Percentiles rank a stretch among this genome's conserved stretches.
These are phyloP conservation scores for Staphylotrichum longicolle DNA, from an alignment of 495 filamentous ascomycete species.

Conservation along the genomic window DNA sequence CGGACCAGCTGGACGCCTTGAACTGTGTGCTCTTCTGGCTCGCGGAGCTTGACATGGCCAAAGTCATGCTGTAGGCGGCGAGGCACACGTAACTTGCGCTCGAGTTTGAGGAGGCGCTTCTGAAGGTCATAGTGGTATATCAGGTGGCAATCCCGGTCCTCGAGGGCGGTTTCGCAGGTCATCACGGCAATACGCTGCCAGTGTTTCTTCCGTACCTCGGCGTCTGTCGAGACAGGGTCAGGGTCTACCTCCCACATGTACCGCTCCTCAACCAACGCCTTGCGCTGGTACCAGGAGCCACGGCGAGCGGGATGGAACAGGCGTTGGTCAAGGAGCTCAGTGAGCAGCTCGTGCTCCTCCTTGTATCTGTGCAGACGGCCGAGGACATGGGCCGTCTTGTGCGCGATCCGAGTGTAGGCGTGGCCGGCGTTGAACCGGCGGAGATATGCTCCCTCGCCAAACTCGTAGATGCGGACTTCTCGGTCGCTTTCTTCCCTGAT, in stretches of 20 bases:
- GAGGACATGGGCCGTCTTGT: conserved; percentile 77
- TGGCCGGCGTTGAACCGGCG: conserved; percentile 89
- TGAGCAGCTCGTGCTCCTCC: conserved; percentile 71
- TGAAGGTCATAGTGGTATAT: conserved; percentile 94
- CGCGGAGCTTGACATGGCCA: conserved; percentile 70
- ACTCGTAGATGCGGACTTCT: conserved; percentile 77
- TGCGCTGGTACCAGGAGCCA: conserved; percentile 94
- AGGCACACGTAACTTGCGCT: conserved; percentile 77
- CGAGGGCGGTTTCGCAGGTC: conserved; percentile 85
- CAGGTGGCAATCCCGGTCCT: conserved; percentile 83
- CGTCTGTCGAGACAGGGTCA: conserved; percentile 31
- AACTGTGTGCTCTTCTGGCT: conserved; percentile 70
- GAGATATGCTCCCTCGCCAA: conserved; percentile 84
- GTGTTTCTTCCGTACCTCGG: conserved; percentile 64
- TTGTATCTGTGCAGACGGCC: conserved; percentile 78
- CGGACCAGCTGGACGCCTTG: conserved; percentile 73
- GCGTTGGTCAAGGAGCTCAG: conserved; percentile 73
- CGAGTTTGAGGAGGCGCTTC: conserved; percentile 86
- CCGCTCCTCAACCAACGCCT: conserved; percentile 89
- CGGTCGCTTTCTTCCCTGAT: conserved; percentile 74
- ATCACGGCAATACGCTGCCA: conserved; percentile 75
- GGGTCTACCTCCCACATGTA: conserved; percentile 73
- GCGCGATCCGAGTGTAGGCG: conserved; percentile 89
- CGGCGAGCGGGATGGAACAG: conserved; percentile 83
- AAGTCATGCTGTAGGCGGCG: conserved; percentile 92